phyloP scores from a whole-genome alignment of 1,284 basidiomycete genomes.

The Polyporus tsugae region DNA sequence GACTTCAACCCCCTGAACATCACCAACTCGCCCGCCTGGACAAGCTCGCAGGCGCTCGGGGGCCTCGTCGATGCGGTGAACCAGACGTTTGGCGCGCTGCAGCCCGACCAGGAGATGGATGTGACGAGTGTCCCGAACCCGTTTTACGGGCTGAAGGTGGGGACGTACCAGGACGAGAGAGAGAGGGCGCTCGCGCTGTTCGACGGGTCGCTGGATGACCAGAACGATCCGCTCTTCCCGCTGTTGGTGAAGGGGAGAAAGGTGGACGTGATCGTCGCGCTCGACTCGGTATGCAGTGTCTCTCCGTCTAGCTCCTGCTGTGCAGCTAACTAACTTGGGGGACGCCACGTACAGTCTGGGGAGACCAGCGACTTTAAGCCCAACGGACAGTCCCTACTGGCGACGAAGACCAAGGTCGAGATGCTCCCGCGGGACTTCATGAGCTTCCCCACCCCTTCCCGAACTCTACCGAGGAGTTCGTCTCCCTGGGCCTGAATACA shows the following conservation, averaged over 20 bases:
- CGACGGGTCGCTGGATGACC: constrained; percentile 19
- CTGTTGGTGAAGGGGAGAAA: constrained; percentile 12
- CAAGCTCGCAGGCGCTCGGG: constrained; percentile 10
- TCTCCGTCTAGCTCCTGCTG: too few species aligned
- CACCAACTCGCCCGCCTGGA: constrained; percentile 15
- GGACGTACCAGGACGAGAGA: constrained; percentile 13
- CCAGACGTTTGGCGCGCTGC: constrained; percentile 7
- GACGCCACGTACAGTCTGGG: constrained; percentile 14
- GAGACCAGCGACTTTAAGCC: constrained; percentile 19
- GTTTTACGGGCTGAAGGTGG: constrained; percentile 14
- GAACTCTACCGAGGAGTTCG: constrained; percentile 18
- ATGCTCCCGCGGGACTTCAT: constrained; percentile 15
- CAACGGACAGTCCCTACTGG: constrained; percentile 17
- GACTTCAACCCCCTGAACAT: constrained; percentile 18
- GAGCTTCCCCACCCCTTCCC: constrained; percentile 24
- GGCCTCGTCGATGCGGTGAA: constrained; percentile 10
- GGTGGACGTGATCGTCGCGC: constrained; percentile 17
- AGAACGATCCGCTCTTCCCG: constrained; percentile 23
- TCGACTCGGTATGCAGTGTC: constrained; percentile 16
- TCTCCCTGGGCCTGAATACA: constrained; percentile 13
- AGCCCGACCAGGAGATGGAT: constrained; percentile 18
- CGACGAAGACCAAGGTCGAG: constrained; percentile 15
- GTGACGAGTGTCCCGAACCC: constrained; percentile 20
- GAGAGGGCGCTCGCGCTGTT: constrained; percentile 19
- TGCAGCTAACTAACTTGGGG: neutral